phyloP scores from a whole-genome alignment of 1,284 basidiomycete genomes.

The Rhodotorula sp. region DNA sequence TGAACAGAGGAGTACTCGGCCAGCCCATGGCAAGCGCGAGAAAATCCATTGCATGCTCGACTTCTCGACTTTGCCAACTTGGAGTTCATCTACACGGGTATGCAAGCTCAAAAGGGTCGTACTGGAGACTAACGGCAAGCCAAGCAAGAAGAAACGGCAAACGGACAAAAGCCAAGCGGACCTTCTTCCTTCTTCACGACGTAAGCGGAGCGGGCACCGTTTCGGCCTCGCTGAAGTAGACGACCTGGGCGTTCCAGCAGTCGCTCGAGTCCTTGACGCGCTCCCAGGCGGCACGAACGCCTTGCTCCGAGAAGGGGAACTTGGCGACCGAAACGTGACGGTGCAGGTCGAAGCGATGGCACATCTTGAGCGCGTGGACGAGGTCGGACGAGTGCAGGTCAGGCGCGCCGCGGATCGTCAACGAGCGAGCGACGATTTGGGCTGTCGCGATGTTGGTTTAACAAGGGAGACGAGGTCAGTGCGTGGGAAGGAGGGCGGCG shows the following conservation, averaged over 20 bases:
- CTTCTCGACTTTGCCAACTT: too few relatives aligned
- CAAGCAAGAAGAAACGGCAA: not conserved
- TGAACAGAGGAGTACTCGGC: too few relatives aligned
- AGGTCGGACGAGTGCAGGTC: conserved; percentile 1
- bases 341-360: conserved; percentile 6
- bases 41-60: too few relatives aligned
- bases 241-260: not conserved
- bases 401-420: conserved; percentile 1
- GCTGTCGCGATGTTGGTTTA: too few relatives aligned
- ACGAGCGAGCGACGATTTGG: conserved; percentile 6
- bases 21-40: too few relatives aligned
- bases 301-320: conserved; percentile 6
- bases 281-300: conserved; percentile 13
- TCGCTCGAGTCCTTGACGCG: not conserved
- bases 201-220: not conserved
- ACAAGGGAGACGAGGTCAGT: too few relatives aligned
- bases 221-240: not conserved
- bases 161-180: not conserved
- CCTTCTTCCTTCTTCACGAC: too few relatives aligned
- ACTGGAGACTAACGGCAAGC: not conserved
- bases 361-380: conserved; percentile 9
- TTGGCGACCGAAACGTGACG: conserved; percentile 13
- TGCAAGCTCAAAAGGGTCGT: not conserved
- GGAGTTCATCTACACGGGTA: too few relatives aligned
- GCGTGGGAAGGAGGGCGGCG: not conserved